Percentiles rank a stretch among this genome's conserved stretches.
These are phyloP conservation scores for Pythium grandisporangium DNA, from an alignment of 352 stramenopile species.

Conservation along the genomic window DNA sequence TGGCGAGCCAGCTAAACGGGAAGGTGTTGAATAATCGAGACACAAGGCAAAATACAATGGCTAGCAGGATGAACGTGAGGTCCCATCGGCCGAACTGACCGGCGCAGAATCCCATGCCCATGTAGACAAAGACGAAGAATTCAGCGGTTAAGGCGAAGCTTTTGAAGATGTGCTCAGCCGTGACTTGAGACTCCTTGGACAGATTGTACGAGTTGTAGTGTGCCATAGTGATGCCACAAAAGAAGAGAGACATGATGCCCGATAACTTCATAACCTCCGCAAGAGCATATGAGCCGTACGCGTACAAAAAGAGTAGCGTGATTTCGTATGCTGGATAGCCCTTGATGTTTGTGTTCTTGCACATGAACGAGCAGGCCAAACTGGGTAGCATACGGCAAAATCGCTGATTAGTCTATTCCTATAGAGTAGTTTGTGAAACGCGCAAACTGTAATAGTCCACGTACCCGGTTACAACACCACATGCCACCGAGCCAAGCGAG, in stretches of 20 bases:
- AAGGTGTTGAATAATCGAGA: constrained; percentile 93
- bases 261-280: constrained; percentile 63
- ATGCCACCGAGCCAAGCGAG: constrained; percentile 68
- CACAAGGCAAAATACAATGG: constrained; percentile 82
- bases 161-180: constrained; percentile 67
- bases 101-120: constrained; percentile 65
- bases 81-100: constrained; percentile 73
- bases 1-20: constrained; percentile 68
- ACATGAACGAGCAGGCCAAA: constrained; percentile 72
- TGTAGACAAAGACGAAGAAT: constrained; percentile 77
- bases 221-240: constrained; percentile 82
- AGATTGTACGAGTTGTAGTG: constrained; percentile 79
- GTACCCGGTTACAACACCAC: constrained; percentile 65
- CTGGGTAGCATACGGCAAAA: constrained; percentile 32
- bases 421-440: too few relatives aligned
- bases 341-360: constrained; percentile 71
- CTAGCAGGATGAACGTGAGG: constrained; percentile 78
- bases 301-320: constrained; percentile 60
- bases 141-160: constrained; percentile 63
- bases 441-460: background rate
- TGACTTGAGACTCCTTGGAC: constrained; percentile 54
- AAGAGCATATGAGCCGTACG: constrained; percentile 58
- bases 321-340: constrained; percentile 74
- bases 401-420: too few relatives aligned
- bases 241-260: constrained; percentile 91